Base-by-base conservation (phyloP, 2,329 filamentous ascomycete genomes). In the Eutypella sp. region DNA sequence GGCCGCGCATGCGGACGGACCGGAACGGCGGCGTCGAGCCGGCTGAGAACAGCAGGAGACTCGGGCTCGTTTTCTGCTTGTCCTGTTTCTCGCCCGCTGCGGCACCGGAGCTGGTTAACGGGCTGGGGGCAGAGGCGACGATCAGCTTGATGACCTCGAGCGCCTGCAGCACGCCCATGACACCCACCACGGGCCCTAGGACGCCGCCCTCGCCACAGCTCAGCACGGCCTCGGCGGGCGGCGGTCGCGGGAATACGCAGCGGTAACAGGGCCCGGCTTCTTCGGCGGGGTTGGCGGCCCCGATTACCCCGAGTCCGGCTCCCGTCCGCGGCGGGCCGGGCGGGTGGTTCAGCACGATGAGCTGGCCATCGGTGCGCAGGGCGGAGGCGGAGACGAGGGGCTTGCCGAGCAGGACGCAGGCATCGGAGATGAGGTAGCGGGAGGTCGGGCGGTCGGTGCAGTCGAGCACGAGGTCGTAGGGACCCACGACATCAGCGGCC, bases 181-280 rank as follows among this genome's bases (percentile, higher is more conserved):
- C 77, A 0, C 93, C 93, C 0, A 99, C 93, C 0, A 96, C 90
- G 0, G 93, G 91, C 0, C 93, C 93, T 1, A 99, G 60, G 8
- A 99, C 90, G 0, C 93, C 93, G 9, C 91, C 92, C 63, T 99
- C 93, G 34, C 91, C 89, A 59, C 93, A 99, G 48, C 85, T 89
- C 2, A 89, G 75, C 1, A 96, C 85, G 46, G 81, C 89, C 36
- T 87, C 87, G 0, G 88, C 80, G 0, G 92, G 90, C 0, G 93
- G 91, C 0, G 93, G 91, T 31, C 78, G 85, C 0, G 90, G 91
- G 57, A 96, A 99, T 11, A 97, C 79, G 61, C 93, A 99, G 36
- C 93, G 79, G 67, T 99, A 99, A 66, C 93, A 99, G 0, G 92
- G 91, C 0, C 90, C 87, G 0, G 86, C 84, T 0, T 68, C 59